These are phyloP conservation scores for Colletotrichum scovillei DNA, from an alignment of 2,329 filamentous ascomycete genomes.

Conservation along the genomic window DNA sequence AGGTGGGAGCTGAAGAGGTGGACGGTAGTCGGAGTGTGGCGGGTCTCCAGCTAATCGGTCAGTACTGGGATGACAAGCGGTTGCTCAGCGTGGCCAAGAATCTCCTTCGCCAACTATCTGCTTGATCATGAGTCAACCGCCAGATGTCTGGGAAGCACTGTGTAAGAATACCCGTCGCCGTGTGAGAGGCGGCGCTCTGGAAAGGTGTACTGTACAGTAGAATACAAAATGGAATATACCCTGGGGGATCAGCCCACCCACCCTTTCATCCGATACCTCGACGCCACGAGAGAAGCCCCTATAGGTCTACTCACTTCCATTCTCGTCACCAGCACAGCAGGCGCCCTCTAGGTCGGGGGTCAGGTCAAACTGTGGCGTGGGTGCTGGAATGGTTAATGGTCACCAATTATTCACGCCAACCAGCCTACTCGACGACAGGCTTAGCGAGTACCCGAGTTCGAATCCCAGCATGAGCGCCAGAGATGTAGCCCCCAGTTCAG, in stretches of 20 bases:
- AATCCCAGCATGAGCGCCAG: neutral
- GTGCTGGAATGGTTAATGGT: neutral
- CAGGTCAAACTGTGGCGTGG: neutral
- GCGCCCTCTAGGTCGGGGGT: neutral
- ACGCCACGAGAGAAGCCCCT: neutral
- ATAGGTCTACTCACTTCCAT: neutral
- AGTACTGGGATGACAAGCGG: constrained; percentile 79
- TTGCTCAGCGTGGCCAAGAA: constrained; percentile 69
- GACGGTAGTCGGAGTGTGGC: constrained; percentile 47
- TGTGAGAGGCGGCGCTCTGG: neutral
- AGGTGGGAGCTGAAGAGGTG: constrained; percentile 50
- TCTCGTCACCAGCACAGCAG: neutral
- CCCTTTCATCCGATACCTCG: neutral
- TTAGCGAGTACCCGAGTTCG: neutral
- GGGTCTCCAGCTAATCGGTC: constrained; percentile 83
- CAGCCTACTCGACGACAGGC: neutral
- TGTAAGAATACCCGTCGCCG: neutral
- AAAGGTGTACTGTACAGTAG: constrained; percentile 17
- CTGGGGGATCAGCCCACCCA: neutral
- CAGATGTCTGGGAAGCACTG: neutral
- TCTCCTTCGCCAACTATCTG: constrained; percentile 47
- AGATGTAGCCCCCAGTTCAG: neutral
- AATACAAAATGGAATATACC: constrained; percentile 24
- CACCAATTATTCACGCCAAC: neutral
- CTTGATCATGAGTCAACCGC: neutral